Evolutionary conservation across 139 green algal genomes (phyloP), one percentile per base, ranked within the genome.

Genomic region (Pseudopediastrum boryanum): DNA sequence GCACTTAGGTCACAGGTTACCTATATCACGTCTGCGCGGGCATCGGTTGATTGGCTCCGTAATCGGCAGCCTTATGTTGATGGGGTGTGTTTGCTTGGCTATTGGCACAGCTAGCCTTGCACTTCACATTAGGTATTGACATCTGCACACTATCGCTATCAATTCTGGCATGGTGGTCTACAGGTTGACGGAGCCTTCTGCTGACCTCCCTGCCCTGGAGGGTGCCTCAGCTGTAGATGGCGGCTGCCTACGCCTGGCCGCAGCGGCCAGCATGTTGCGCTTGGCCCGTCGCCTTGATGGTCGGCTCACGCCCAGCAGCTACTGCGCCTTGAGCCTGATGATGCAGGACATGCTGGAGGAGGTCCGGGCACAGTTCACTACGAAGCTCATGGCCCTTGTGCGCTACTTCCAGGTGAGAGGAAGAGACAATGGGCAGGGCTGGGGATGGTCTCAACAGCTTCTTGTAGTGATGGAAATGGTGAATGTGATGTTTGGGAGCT

Each of bases 331-430:
- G 72, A 83, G 83, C 10, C 85, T 94, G 33, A 78, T 74, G 5
- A 88, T 90, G 72, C 90, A 94, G 88, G 92, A 97, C 76, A 81
- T 82, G 1, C 38, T 78, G 16, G 36, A 78, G 39, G 86, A 90
- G 21, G 88, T 95, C 38, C 87, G 93, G 10, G 43, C 23, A 13
- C 50, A 27, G 33, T 72, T 73, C 50, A 38, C 73, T 8, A 61
- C 59, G 9, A 80, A 80, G 73, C 27, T 80, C 8, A 38, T 25
- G 33, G 50, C 48, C 33, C 42, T 63, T 2, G 56, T 80, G 29
- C 46, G 25, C 39, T 70, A 42, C 42, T 72, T 80, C 42, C 39
- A 73, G 8, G 73, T 80, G 43, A 48, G 56, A 33, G 33, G 21
- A 39, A 51, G 4, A 38, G 39, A 25, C 48, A 27, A 25, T 52